Conservation (phyloP, 495 filamentous ascomycete species). For the Evansstolkia leycettana region DNA sequence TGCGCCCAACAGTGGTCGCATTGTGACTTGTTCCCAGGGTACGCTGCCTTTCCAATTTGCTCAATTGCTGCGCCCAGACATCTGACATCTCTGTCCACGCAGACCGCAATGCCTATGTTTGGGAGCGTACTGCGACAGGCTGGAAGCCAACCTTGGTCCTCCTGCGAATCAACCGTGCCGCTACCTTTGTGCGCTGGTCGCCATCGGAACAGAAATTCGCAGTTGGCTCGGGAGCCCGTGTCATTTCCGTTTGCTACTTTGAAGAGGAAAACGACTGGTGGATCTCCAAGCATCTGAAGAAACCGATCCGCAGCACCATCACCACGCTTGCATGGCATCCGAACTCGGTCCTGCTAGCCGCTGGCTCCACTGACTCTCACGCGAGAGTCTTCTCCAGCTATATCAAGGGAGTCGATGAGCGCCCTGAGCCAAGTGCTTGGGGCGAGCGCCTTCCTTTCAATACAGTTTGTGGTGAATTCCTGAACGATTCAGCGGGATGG, state of each 20-base stretch:
- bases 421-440: constrained; percentile 84
- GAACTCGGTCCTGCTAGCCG: constrained; percentile 86
- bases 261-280: constrained; percentile 99
- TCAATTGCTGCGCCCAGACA: not conserved
- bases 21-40: constrained; percentile 97
- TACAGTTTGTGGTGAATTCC: constrained; percentile 90
- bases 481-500: constrained; percentile 95
- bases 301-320: constrained; percentile 92
- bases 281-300: constrained; percentile 98
- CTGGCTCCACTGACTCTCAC: constrained; percentile 94
- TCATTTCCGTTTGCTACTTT: constrained; percentile 98
- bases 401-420: constrained; percentile 83
- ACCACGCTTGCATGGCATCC: constrained; percentile 93
- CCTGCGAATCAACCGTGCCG: constrained; percentile 91
- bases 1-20: constrained; percentile 75
- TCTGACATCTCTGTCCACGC: constrained; percentile 1
- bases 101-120: constrained; percentile 98
- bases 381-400: constrained; percentile 90
- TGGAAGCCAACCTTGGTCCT: constrained; percentile 97
- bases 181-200: constrained; percentile 95
- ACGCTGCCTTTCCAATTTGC: constrained; percentile 5
- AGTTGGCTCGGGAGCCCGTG: constrained; percentile 86
- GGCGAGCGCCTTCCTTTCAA: constrained; percentile 93
- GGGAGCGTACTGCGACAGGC: constrained; percentile 80
- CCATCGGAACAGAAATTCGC: constrained; percentile 95